Evolutionary conservation across 2,329 filamentous ascomycete species (phyloP).

Genomic region (Arthrobotrys sphaeroides): DNA sequence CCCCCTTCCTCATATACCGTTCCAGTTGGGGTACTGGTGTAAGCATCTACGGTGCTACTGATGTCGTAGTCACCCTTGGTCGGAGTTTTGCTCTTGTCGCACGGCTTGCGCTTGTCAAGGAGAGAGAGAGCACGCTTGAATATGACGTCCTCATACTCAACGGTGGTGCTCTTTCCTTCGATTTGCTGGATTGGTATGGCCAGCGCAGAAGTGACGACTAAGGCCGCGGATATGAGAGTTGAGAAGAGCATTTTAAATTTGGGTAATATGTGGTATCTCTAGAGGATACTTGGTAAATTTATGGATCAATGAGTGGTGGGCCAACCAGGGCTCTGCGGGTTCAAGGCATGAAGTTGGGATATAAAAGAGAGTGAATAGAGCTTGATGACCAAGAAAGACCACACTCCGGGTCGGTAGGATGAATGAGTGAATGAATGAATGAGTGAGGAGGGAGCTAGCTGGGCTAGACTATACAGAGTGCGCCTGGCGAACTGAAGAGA

Average conservation of each 20-base stretch:
- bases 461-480: conserved; percentile 25
- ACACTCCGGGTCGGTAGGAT: conserved; percentile 48
- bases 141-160: conserved; percentile 1
- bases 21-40: neutral
- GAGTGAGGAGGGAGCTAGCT: conserved; percentile 6
- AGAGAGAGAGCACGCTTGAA: conserved; percentile 12
- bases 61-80: neutral
- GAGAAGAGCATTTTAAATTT: conserved; percentile 40
- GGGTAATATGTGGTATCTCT: neutral
- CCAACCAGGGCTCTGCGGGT: conserved; percentile 1
- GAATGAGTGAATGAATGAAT: conserved; percentile 9
- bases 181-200: conserved; percentile 26
- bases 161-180: conserved; percentile 40
- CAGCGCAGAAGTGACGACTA: conserved; percentile 10
- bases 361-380: neutral
- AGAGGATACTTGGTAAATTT: neutral
- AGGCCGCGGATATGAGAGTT: conserved; percentile 13
- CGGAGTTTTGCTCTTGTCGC: conserved; percentile 21
- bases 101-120: conserved; percentile 11
- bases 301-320: neutral
- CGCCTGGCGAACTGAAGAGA: conserved; percentile 35
- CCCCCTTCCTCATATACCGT: neutral
- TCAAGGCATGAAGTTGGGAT: neutral
- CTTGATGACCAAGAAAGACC: conserved; percentile 4
- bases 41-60: neutral